Evolutionary conservation across 2,329 filamentous ascomycete species (phyloP).

Genomic region (Hymenoscyphus infarciens): DNA sequence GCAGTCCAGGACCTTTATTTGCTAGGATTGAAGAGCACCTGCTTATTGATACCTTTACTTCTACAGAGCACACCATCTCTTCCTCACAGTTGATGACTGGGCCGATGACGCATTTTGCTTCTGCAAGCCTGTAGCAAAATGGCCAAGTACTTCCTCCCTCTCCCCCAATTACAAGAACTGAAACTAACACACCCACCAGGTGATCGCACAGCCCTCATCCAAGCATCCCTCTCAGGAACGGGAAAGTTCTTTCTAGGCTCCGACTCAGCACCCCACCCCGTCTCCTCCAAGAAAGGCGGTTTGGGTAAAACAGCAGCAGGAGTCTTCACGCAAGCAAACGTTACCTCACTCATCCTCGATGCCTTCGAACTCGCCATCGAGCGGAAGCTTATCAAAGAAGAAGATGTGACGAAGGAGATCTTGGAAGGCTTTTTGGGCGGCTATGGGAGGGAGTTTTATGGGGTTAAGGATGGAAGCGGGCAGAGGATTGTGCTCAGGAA

Average conservation of each 20-base stretch:
- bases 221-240: conserved; percentile 48
- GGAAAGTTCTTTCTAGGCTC: conserved; percentile 65
- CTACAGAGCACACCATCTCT: conserved; percentile 27
- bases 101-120: conserved; percentile 59
- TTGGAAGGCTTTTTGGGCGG: conserved; percentile 53
- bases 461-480: conserved; percentile 17
- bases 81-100: conserved; percentile 72
- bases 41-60: not conserved
- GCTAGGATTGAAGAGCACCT: not conserved
- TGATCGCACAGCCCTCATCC: conserved; percentile 4
- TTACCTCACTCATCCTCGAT: conserved; percentile 60
- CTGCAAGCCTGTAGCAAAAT: conserved; percentile 48
- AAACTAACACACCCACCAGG: conserved; percentile 45
- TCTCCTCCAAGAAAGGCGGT: conserved; percentile 56
- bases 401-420: conserved; percentile 51
- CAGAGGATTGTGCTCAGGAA: conserved; percentile 30
- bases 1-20: not conserved
- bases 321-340: conserved; percentile 75
- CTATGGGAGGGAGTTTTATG: conserved; percentile 53
- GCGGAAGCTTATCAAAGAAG: conserved; percentile 48
- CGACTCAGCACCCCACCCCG: conserved; percentile 61
- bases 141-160: conserved; percentile 46
- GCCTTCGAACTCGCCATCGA: conserved; percentile 60
- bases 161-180: conserved; percentile 41
- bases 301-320: conserved; percentile 59